These are phyloP conservation scores for Leishmania gerbilli DNA, from an alignment of 208 protist genomes.

Conservation along the genomic window DNA sequence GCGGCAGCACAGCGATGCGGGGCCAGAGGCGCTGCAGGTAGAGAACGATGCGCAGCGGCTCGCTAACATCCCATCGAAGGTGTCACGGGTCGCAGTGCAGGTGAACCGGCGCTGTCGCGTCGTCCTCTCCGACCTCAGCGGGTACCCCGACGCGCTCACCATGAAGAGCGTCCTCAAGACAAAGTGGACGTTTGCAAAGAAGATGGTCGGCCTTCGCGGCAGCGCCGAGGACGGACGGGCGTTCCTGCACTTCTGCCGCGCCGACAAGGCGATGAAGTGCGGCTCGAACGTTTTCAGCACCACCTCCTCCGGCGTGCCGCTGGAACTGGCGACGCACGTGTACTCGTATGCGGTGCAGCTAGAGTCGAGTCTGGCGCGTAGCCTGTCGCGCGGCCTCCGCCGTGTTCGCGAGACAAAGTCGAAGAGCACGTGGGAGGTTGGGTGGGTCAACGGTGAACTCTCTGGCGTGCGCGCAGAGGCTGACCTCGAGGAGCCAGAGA, in stretches of 20 bases:
- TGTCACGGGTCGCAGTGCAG: slow-evolving; percentile 28
- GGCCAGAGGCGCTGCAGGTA: slow-evolving; percentile 54
- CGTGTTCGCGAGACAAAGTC: slow-evolving; percentile 68
- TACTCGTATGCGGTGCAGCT: slow-evolving; percentile 84
- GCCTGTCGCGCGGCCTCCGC: slow-evolving; percentile 44
- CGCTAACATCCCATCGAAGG: slow-evolving; percentile 85
- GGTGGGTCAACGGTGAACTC: slow-evolving; percentile 83
- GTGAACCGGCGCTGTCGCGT: slow-evolving; percentile 53
- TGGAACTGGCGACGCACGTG: slow-evolving; percentile 84
- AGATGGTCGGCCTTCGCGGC: slow-evolving; percentile 72
- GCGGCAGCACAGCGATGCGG: slow-evolving; percentile 56
- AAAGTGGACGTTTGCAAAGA: slow-evolving; percentile 76
- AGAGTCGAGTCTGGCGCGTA: slow-evolving; percentile 56
- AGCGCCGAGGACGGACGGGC: slow-evolving; percentile 54
- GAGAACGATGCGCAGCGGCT: slow-evolving; percentile 87
- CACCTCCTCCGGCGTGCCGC: slow-evolving; percentile 21
- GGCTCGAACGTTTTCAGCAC: slow-evolving; percentile 66
- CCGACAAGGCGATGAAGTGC: slow-evolving; percentile 80
- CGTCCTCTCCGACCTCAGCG: slow-evolving; percentile 73
- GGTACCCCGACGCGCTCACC: slow-evolving; percentile 61
- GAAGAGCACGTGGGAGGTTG: slow-evolving; percentile 81
- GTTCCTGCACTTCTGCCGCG: slow-evolving; percentile 72
- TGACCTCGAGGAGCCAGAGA: slow-evolving; percentile 27
- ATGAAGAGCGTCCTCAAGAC: slow-evolving; percentile 67
- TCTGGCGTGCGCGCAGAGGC: slow-evolving; percentile 23